phyloP scores from a whole-genome alignment of 768 basidiomycete genomes.

The Auriscalpium microsporum region DNA sequence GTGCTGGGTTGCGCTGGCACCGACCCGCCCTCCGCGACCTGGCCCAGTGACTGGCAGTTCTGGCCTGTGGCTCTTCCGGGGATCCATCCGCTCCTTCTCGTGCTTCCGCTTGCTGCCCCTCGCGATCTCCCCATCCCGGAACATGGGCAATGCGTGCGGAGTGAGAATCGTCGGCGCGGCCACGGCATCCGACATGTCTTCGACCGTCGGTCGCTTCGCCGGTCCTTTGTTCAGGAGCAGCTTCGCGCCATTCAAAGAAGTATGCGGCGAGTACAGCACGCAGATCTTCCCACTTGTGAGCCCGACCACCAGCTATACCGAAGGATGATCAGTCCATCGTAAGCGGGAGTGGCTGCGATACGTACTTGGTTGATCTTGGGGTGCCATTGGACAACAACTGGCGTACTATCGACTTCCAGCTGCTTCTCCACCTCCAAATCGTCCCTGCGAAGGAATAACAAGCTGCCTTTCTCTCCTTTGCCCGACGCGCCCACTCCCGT shows the following conservation, averaged over 20 bases:
- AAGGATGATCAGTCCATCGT: background rate
- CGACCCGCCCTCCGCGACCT: slow-evolving; percentile 88
- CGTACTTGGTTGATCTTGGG: slow-evolving; percentile 93
- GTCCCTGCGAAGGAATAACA: slow-evolving; percentile 68
- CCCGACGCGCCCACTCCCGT: slow-evolving; percentile 69
- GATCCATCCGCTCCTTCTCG: slow-evolving; percentile 83
- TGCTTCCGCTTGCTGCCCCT: slow-evolving; percentile 78
- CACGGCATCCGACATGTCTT: slow-evolving; percentile 83
- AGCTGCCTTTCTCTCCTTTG: slow-evolving; percentile 59
- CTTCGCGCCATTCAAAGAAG: slow-evolving; percentile 89
- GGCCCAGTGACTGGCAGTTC: slow-evolving; percentile 90
- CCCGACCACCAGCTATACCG: slow-evolving; percentile 70
- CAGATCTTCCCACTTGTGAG: slow-evolving; percentile 82
- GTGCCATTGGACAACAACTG: slow-evolving; percentile 92
- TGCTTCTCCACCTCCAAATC: slow-evolving; percentile 61
- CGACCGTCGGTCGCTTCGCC: slow-evolving; percentile 69
- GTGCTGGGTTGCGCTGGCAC: slow-evolving; percentile 95
- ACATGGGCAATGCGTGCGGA: slow-evolving; percentile 89
- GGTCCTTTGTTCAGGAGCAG: slow-evolving; percentile 80
- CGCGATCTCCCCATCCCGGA: slow-evolving; percentile 68
- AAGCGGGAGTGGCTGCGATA: slow-evolving; percentile 5
- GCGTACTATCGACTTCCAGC: slow-evolving; percentile 63
- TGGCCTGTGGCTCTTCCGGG: slow-evolving; percentile 86
- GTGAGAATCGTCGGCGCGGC: slow-evolving; percentile 85
- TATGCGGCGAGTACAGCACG: slow-evolving; percentile 86